Conservation (phyloP, 1,284 basidiomycete genomes). For the Pascua sp. region DNA sequence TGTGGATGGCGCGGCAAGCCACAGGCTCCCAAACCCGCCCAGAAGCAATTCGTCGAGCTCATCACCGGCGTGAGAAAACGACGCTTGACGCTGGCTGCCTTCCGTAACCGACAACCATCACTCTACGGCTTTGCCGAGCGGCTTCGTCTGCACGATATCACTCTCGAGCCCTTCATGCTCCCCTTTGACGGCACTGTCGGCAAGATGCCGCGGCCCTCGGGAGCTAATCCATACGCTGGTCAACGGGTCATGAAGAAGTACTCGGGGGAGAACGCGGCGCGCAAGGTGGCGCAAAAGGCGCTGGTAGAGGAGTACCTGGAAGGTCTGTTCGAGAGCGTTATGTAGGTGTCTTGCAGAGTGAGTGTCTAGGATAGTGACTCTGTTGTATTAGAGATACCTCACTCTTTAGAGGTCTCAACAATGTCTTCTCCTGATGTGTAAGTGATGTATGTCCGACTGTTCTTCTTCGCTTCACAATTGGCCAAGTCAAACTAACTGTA, state of each 20-base stretch:
- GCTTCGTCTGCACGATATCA: not conserved
- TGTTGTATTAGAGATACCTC: not conserved
- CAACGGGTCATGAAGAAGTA: not conserved
- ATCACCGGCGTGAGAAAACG: not conserved
- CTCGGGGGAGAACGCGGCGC: not conserved
- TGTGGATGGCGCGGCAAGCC: too few relatives aligned
- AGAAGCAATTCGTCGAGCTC: not conserved
- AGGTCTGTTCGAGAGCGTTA: not conserved
- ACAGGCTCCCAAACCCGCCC: not conserved
- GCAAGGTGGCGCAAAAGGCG: not conserved
- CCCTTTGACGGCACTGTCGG: constrained; percentile 1
- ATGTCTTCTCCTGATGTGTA: not conserved
- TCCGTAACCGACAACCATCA: not conserved
- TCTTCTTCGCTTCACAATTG: not conserved
- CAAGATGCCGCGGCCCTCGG: not conserved
- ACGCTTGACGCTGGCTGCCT: not conserved
- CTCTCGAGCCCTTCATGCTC: not conserved
- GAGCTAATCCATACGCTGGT: not conserved
- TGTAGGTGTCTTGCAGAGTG: not conserved
- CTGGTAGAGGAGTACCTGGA: constrained; percentile 1
- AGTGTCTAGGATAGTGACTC: too few relatives aligned
- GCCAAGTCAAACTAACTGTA: too few relatives aligned
- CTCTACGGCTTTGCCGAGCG: not conserved
- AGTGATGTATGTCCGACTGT: not conserved
- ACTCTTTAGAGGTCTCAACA: not conserved